Percentiles rank a stretch among this genome's conserved stretches.
Evolutionary conservation across 345 rosid genomes (phyloP).

Genomic region (Raphanus sativus): DNA sequence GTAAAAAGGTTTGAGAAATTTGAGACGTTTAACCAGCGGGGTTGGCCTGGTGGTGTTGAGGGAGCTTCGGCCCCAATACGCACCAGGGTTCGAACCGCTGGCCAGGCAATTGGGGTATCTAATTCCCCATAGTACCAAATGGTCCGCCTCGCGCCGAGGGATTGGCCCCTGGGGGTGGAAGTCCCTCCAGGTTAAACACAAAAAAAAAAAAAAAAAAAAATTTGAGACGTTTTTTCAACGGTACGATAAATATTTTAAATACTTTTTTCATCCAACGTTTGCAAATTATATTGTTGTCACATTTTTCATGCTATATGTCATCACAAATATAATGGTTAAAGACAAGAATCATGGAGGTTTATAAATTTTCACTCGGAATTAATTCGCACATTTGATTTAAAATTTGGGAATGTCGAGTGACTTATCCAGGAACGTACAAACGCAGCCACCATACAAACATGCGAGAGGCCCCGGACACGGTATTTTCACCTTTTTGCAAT

Average conservation of each 20-base stretch:
- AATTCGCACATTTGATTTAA: not conserved
- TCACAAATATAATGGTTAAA: not conserved
- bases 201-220: too few relatives aligned
- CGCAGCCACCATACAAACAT: constrained; percentile 16
- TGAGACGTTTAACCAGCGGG: too few relatives aligned
- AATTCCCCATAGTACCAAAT: too few relatives aligned
- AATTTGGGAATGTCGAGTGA: not conserved
- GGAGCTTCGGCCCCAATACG: too few relatives aligned
- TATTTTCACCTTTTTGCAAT: constrained; percentile 3
- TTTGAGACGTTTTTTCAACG: not conserved
- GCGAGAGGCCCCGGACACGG: constrained; percentile 22
- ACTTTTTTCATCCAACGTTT: not conserved
- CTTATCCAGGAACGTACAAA: constrained; percentile 22
- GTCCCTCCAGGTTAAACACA: too few relatives aligned
- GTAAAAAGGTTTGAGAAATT: too few relatives aligned
- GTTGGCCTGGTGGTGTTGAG: too few relatives aligned
- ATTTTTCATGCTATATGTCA: constrained; percentile 1
- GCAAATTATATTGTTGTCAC: not conserved
- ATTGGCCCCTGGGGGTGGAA: too few relatives aligned
- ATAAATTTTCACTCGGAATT: not conserved
- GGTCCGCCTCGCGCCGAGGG: too few relatives aligned
- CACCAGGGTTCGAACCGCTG: too few relatives aligned
- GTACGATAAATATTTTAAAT: not conserved
- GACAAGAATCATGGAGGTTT: not conserved
- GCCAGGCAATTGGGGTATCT: too few relatives aligned